A percentile compares a stretch with the other conserved stretches of the same genome.
These are phyloP conservation scores for Penicillium cinerascens DNA, from an alignment of 495 filamentous ascomycete genomes.

Conservation along the genomic window DNA sequence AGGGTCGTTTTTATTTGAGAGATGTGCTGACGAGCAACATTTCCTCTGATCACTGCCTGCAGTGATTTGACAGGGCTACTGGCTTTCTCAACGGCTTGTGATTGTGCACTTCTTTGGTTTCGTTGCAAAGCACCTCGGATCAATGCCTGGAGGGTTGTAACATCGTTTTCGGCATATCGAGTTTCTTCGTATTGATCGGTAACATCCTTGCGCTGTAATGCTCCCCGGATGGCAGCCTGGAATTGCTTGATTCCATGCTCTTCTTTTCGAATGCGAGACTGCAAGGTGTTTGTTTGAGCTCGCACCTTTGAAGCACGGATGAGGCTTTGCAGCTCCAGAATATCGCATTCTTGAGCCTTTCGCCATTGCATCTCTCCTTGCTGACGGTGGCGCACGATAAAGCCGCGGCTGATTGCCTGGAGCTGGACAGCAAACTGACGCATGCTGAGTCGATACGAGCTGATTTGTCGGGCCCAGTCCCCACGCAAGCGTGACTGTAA, in stretches of 20 bases:
- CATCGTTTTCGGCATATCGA: constrained; percentile 42
- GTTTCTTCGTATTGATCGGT: constrained; percentile 46
- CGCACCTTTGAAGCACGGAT: constrained; percentile 75
- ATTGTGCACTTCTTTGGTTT: constrained; percentile 45
- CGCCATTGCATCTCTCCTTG: constrained; percentile 60
- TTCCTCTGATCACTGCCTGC: constrained; percentile 53
- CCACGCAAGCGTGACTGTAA: constrained; percentile 84
- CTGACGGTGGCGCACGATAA: constrained; percentile 65
- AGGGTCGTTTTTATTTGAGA: constrained; percentile 31
- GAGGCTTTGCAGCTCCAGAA: constrained; percentile 80
- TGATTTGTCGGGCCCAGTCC: constrained; percentile 71
- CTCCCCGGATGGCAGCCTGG: constrained; percentile 60
- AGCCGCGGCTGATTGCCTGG: constrained; percentile 78
- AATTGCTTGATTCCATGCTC: constrained; percentile 54
- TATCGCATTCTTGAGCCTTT: constrained; percentile 64
- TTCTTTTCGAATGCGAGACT: constrained; percentile 56
- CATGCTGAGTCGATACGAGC: constrained; percentile 76
- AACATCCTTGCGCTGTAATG: constrained; percentile 49
- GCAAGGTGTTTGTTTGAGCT: constrained; percentile 60
- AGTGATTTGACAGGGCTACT: constrained; percentile 27
- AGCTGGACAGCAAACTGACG: constrained; percentile 67
- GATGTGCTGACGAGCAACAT: constrained; percentile 41
- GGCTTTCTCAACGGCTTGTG: constrained; percentile 41
- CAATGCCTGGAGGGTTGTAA: constrained; percentile 68
- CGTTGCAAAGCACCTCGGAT: constrained; percentile 55